Conservation (phyloP, 352 stramenopile species). For the Phytophthora boehmeriae region DNA sequence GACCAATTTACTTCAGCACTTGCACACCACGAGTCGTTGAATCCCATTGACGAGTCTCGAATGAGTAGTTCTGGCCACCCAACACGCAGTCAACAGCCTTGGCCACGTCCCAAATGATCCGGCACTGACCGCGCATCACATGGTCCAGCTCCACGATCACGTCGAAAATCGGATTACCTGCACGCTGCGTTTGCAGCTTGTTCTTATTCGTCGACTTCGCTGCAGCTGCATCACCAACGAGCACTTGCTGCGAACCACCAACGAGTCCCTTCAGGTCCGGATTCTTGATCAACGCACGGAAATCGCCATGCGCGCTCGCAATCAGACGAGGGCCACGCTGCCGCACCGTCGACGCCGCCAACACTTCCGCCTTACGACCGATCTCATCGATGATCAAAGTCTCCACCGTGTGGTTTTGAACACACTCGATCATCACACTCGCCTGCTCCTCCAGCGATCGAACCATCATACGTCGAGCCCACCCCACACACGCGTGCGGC, state of each 20-base stretch:
- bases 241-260: constrained; percentile 75
- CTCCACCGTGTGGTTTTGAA: constrained; percentile 91
- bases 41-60: constrained; percentile 46
- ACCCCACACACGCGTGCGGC: constrained; percentile 77
- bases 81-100: constrained; percentile 79
- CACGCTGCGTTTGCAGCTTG: constrained; percentile 54
- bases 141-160: constrained; percentile 85
- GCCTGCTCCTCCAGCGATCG: constrained; percentile 65
- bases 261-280: constrained; percentile 77
- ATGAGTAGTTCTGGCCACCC: constrained; percentile 37
- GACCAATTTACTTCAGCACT: no score
- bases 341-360: constrained; percentile 65
- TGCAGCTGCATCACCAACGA: constrained; percentile 55
- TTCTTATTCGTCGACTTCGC: constrained; percentile 35
- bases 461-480: constrained; percentile 85
- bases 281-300: constrained; percentile 88
- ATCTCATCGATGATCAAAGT: constrained; percentile 93
- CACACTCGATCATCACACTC: constrained; percentile 87
- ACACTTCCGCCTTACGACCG: constrained; percentile 76
- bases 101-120: constrained; percentile 69
- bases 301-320: constrained; percentile 85
- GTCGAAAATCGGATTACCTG: constrained; percentile 76
- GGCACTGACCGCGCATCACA: constrained; percentile 54
- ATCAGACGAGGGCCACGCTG: constrained; percentile 85
- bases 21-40: no score